Percentiles rank a stretch among this genome's conserved stretches.
Conservation (phyloP, 2,329 filamentous ascomycete species). For the Trichothecium sympodiale region DNA sequence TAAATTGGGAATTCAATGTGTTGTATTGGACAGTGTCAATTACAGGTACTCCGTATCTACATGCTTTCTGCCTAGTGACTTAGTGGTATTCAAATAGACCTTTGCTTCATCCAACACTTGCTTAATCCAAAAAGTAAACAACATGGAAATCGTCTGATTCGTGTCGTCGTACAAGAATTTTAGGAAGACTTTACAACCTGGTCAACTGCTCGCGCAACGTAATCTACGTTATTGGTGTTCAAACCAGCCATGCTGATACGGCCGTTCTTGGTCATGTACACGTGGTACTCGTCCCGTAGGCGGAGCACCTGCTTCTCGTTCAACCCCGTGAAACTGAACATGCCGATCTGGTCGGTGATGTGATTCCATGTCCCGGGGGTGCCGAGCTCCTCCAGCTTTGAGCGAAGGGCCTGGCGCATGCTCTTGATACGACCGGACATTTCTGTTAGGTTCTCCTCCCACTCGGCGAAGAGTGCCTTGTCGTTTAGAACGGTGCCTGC, state of each 20-base stretch:
- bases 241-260: constrained; percentile 98
- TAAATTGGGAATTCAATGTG: no score
- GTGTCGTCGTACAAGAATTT: neutral
- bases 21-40: no score
- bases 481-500: constrained; percentile 80
- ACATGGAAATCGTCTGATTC: no score
- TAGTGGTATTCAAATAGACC: no score
- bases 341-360: constrained; percentile 97
- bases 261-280: constrained; percentile 96
- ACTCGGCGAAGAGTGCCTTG: constrained; percentile 68
- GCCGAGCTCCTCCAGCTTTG: constrained; percentile 70
- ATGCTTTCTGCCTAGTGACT: no score
- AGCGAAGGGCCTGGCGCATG: constrained; percentile 72
- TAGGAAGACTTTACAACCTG: constrained; percentile 49
- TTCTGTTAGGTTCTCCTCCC: constrained; percentile 81
- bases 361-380: constrained; percentile 94
- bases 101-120: no score
- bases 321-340: constrained; percentile 93
- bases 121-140: no score
- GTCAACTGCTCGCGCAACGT: constrained; percentile 83
- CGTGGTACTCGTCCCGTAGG: constrained; percentile 58
- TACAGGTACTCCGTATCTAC: no score
- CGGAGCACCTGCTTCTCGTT: constrained; percentile 61
- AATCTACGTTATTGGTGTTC: constrained; percentile 84
- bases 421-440: constrained; percentile 93